phyloP scores from a whole-genome alignment of 371 early-diverging fungal species.

The Haplosporangium sp. region DNA sequence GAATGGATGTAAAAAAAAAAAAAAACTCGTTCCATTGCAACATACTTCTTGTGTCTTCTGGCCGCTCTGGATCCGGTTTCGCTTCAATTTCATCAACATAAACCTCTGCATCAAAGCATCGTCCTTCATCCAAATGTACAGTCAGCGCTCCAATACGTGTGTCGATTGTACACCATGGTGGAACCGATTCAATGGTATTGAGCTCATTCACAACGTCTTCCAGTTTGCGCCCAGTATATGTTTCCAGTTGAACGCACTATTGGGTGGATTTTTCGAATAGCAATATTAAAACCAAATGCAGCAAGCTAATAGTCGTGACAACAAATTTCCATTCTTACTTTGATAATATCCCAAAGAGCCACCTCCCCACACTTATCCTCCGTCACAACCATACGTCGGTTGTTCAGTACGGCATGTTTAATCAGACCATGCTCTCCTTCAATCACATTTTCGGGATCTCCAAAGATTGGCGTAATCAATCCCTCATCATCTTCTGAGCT shows the following conservation, averaged over 20 bases:
- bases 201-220: constrained; percentile 72
- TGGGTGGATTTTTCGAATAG: not conserved
- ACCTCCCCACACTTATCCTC: constrained; percentile 86
- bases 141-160: constrained; percentile 89
- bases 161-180: constrained; percentile 93
- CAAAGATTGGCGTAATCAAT: constrained; percentile 48
- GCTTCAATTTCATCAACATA: constrained; percentile 81
- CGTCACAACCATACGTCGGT: constrained; percentile 89
- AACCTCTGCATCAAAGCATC: constrained; percentile 87
- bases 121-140: constrained; percentile 85
- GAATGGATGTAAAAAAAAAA: not conserved
- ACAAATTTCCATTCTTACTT: constrained; percentile 51
- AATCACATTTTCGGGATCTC: constrained; percentile 45
- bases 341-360: constrained; percentile 91
- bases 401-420: constrained; percentile 78
- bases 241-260: constrained; percentile 69
- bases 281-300: not conserved
- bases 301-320: not conserved
- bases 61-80: constrained; percentile 58
- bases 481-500: constrained; percentile 55
- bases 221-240: constrained; percentile 67
- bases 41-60: constrained; percentile 81
- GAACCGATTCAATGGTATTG: constrained; percentile 83
- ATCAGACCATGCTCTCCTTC: constrained; percentile 76
- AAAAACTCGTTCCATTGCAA: not conserved